Evolutionary conservation across 495 filamentous ascomycete genomes (phyloP), one percentile per base, ranked within the genome.

Genomic region (Glutinoglossum americanum): DNA sequence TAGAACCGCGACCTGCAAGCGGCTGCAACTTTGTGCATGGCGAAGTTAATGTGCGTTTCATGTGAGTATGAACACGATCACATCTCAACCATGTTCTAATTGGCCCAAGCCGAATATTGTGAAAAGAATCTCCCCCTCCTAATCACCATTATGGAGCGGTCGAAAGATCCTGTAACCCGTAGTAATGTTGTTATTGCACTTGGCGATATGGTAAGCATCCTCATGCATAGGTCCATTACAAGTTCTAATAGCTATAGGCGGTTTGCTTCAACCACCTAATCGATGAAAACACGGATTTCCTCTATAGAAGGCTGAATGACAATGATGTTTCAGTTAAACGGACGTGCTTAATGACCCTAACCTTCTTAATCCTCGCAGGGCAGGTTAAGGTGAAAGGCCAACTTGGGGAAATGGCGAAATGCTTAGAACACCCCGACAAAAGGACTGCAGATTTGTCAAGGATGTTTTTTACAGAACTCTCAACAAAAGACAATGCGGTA

Each of bases 351-450:
- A 99, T 97, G 92, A 97, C 92, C 1, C 72, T 99, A 59, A 99
- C 93, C 2, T 99, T 99, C 74, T 71, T 97, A 30, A 99, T 99
- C 64, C 72, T 99, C 27, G 92, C 92, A 0, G 92, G 92, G 21
- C 92, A 99, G 70, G 92, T 99, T 69, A 99, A 99, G 72, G 92
- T 99, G 66, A 99, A 99, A 73, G 92, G 92, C n/a, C 92, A 99
- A 70, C 74, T 99, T 23, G 93, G 92, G 27, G 92, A 96, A 70
- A 99, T 99, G 92, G 92, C 92, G 21, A 97, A 97, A 70, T 99
- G 92, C 65, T 75, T 97, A 28, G 92, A 99, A 68, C 93, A 97
- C 61, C 79, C 82, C 1, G 92, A 99, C 64, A 90, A 87, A 72
- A 77, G 86, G 55, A 95, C 95, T 59, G 84, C 87, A 1, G 92